Base-by-base conservation (phyloP, 2,329 filamentous ascomycete genomes). In the Diaporthe citriasiana region DNA sequence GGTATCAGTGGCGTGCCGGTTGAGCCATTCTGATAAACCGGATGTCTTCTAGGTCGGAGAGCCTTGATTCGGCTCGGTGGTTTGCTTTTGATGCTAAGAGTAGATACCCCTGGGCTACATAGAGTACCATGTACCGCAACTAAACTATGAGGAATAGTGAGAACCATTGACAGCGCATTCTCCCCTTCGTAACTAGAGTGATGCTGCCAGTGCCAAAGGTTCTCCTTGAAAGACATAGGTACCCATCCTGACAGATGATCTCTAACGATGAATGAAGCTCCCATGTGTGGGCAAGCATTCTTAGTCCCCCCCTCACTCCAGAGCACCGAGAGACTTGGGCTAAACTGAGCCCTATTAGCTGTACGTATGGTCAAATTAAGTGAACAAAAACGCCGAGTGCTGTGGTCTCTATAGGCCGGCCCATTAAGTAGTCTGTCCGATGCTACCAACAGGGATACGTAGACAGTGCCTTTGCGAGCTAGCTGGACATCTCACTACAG, bases 81-180 rank as follows among this genome's bases (percentile, higher is more conserved):
- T 51, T 59, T 47, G 27, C 45, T 27, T 59, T 55, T 38, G 47
- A 55, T 50, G n/a, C 53, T 40, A 60, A 69, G 45, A 63, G 57
- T 59, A 60, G 71, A 73, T 73, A 73, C 71, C 65, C 73, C 33
- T 47, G 42, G 27, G 42, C 40, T 45, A 63, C 59, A 15, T 45
- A 45, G 25, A 30, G 25, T 13, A 51, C n/a, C 22, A 60, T 45
- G n/a, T 35, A 51, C 55, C 22, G 51, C 42, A 45, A 25, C 45
- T 45, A 38, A 57, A 38, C 13, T 4, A 33, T 3, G 33, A 22
- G 7, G 38, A 38, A 50, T 8, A 30, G 19, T 40, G 50, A n/a
- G n/a, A 63, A 45, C 1, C 4, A 15, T 42, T 25, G 27, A 2
- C 2, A 7, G 4, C n/a, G 45, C 59, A 27, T 5, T 30, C 15